A percentile compares a stretch with the other conserved stretches of the same genome.
Conservation (phyloP, 2,329 filamentous ascomycete genomes). For the Coniella vitis region DNA sequence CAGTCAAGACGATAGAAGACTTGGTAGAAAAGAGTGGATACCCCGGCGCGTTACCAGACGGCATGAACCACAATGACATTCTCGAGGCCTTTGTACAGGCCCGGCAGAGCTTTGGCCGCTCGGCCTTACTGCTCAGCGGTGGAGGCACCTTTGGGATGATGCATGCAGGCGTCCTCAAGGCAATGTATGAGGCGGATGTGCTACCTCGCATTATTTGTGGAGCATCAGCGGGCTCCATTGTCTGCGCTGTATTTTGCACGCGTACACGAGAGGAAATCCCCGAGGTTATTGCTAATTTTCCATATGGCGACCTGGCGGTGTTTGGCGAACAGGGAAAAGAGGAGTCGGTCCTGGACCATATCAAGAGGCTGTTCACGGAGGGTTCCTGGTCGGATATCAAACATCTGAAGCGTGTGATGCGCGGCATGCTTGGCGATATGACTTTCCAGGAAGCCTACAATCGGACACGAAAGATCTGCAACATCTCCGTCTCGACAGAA, state of each 20-base stretch:
- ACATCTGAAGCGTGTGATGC: constrained; percentile 77
- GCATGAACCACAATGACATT: constrained; percentile 50
- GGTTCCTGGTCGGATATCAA: constrained; percentile 81
- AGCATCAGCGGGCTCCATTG: constrained; percentile 80
- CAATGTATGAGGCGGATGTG: constrained; percentile 66
- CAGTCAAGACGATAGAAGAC: constrained; percentile 64
- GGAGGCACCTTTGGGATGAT: constrained; percentile 90
- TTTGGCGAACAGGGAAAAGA: constrained; percentile 58
- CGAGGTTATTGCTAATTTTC: constrained; percentile 60
- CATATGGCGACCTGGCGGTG: constrained; percentile 72
- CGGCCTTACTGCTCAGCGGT: constrained; percentile 74
- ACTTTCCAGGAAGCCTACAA: constrained; percentile 97
- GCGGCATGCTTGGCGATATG: constrained; percentile 71
- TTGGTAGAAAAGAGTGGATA: constrained; percentile 54
- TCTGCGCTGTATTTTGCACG: constrained; percentile 72
- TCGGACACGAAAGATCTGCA: constrained; percentile 83
- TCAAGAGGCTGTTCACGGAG: constrained; percentile 69
- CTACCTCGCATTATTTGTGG: constrained; percentile 83
- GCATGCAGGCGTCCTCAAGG: constrained; percentile 81
- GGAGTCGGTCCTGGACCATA: constrained; percentile 60
- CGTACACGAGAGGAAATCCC: constrained; percentile 74
- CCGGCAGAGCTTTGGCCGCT: constrained; percentile 77
- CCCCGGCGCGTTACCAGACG: constrained; percentile 37
- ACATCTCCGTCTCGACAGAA: constrained; percentile 87
- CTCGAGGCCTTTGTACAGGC: constrained; percentile 65